Base-by-base conservation (phyloP, 345 rosid genomes). In the Carallia pectinifolia region DNA sequence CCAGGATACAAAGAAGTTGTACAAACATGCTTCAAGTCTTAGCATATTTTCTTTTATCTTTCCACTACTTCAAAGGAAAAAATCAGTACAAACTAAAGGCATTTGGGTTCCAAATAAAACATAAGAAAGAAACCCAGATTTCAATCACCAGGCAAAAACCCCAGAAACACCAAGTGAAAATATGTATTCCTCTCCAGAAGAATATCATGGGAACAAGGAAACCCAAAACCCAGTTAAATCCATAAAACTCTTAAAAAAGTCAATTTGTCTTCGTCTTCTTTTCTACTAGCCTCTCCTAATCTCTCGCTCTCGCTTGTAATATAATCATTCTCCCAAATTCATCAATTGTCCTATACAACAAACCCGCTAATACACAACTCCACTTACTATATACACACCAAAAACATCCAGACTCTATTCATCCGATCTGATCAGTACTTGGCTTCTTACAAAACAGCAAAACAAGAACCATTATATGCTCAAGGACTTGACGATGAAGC, bases 401-500 rank as follows among this genome's bases (percentile, higher is more conserved):
- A 64, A 1, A 36, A 56, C 70, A 64, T 53, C 34, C 65, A 67
- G 17, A 44, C 67, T 38, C 64, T 54, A 44, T 13, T 61, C 9
- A 19, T 58, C 76, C 50, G 61, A 19, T 65, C 63, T 56, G 40
- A 63, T 69, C 40, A 63, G 64, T 70, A 70, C 68, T 74, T 73
- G 69, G 76, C 81, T 27, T 61, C 62, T 47, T 19, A 6, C 36
- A 40, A 34, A 10, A 31, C n/a, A 30, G 6, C n/a, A 37, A 10
- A 15, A 27, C 12, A 64, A 55, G 4, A 55, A 18, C 63, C 38
- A 71, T 7, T 39, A 67, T 56, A 38, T 47, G 54, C 50, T 84
- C 69, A 87, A 63, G 90, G 89, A 77, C 79, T 87, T 47, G 88
- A 79, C 30, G 88, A 80, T 0, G 85, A 77, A 47, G 88, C 85